Percentiles rank a stretch among this genome's conserved stretches.
Evolutionary conservation across 2,329 filamentous ascomycete species (phyloP).

Genomic region (Calonectria hawksworthii): DNA sequence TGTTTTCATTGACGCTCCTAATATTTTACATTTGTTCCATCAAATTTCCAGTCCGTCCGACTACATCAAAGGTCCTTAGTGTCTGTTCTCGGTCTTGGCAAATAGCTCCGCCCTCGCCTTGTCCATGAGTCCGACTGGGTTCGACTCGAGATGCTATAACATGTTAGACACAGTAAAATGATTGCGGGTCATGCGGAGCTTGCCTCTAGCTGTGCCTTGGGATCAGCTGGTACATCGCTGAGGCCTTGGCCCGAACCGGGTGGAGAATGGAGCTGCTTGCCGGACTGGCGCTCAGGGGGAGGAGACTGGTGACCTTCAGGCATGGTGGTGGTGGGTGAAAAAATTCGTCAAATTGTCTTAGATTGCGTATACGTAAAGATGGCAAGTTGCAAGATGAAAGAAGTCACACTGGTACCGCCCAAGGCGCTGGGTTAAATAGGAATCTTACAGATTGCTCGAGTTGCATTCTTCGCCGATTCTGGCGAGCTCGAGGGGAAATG

Average conservation of each 20-base stretch:
- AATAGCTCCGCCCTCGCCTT: constrained; percentile 73
- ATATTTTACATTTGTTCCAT: background rate
- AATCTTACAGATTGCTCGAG: background rate
- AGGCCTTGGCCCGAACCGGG: constrained; percentile 71
- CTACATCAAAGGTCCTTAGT: background rate
- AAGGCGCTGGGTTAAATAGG: constrained; percentile 15
- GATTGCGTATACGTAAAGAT: background rate
- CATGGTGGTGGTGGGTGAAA: constrained; percentile 63
- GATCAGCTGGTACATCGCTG: constrained; percentile 63
- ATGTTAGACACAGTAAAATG: constrained; percentile 4
- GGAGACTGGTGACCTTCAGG: constrained; percentile 85
- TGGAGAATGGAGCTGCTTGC: constrained; percentile 72
- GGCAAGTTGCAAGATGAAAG: background rate
- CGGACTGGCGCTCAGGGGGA: constrained; percentile 76
- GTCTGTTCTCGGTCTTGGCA: constrained; percentile 57
- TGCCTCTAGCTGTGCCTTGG: constrained; percentile 67
- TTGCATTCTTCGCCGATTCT: constrained; percentile 6
- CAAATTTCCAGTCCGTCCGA: background rate
- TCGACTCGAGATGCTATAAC: constrained; percentile 68
- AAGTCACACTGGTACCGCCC: too few relatives aligned
- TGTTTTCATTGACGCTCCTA: constrained; percentile 15
- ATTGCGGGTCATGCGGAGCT: constrained; percentile 19
- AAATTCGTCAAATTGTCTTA: background rate
- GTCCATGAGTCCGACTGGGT: constrained; percentile 76
- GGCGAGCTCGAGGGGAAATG: background rate